Conservation (phyloP, 257 asterid genomes). For the Ballota nigra region DNA sequence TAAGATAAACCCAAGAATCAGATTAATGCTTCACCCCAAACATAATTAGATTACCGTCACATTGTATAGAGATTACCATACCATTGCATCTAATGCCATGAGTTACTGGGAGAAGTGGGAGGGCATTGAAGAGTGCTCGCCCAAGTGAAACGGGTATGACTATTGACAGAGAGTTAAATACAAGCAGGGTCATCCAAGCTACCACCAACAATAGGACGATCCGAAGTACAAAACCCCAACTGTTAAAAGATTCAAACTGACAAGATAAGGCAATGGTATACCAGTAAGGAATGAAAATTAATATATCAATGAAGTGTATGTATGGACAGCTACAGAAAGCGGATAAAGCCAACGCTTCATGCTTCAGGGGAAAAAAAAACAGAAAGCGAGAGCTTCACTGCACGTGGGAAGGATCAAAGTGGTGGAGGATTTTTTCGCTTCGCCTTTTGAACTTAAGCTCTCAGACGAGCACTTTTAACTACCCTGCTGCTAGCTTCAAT, state of each 20-base stretch:
- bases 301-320: neutral
- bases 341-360: neutral
- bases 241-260: slow-evolving; percentile 51
- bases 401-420: too few species aligned
- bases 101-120: slow-evolving; percentile 87
- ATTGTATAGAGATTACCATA: slow-evolving; percentile 27
- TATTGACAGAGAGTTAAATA: slow-evolving; percentile 76
- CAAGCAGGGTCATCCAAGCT: slow-evolving; percentile 96
- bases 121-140: slow-evolving; percentile 67
- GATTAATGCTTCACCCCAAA: neutral
- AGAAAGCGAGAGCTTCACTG: too few species aligned
- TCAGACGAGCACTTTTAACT: neutral
- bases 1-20: neutral
- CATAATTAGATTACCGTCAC: slow-evolving; percentile 5
- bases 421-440: neutral
- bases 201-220: slow-evolving; percentile 75
- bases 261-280: slow-evolving; percentile 29
- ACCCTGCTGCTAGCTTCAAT: neutral
- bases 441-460: neutral
- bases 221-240: slow-evolving; percentile 87
- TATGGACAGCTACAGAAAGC: neutral
- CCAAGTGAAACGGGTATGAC: slow-evolving; percentile 92
- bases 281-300: neutral
- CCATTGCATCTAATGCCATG: slow-evolving; percentile 98
- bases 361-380: neutral